Base-by-base conservation (phyloP, 1,284 basidiomycete genomes). In the Trametes versicolor region DNA sequence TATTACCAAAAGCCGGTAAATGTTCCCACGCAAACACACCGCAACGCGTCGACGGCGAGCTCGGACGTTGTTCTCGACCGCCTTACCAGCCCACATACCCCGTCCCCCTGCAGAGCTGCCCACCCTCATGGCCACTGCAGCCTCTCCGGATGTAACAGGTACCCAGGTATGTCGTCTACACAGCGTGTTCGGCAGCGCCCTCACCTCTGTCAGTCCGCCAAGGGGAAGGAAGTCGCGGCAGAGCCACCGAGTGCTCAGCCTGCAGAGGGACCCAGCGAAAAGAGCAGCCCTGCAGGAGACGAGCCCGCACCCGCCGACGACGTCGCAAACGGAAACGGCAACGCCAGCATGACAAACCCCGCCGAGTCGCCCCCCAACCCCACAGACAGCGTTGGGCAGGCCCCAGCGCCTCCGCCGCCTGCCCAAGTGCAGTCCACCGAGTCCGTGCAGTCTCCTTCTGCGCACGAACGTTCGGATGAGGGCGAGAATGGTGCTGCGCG, bases 171-270 rank as follows among this genome's bases (percentile, higher is more conserved):
- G 66, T 64, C 34, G 25, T n/a, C 9, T 23, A 7, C 17, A 29
- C 41, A 34, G 29, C 17, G 23, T 50, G 15, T 37, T 41, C 21
- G 12, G 58, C 58, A 36, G 51, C 53, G 27, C 39, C 58, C 68
- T 62, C 50, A 65, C 62, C 43, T 39, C 62, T 60, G 60, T 47
- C 65, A 75, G 74, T 69, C 69, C 66, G 69, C 69, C 64, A 74
- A 72, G 71, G 75, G 68, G 63, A 71, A 74, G 70, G 71, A 74
- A 69, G 70, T 70, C 63, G 68, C 72, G 67, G 70, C 68, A 65
- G 69, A 70, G 71, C 70, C 72, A 68, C 65, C 68, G 56, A 68
- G 58, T 66, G 68, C 68, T 63, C 74, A 75, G 69, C 71, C 72
- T 72, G 71, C 71, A 72, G 72, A 72, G 69, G 71, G 67, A 59